Evolutionary conservation across 2,329 filamentous ascomycete species (phyloP), one percentile per base, ranked within the genome.

Genomic region (Macrophomina pseudophaseolina): DNA sequence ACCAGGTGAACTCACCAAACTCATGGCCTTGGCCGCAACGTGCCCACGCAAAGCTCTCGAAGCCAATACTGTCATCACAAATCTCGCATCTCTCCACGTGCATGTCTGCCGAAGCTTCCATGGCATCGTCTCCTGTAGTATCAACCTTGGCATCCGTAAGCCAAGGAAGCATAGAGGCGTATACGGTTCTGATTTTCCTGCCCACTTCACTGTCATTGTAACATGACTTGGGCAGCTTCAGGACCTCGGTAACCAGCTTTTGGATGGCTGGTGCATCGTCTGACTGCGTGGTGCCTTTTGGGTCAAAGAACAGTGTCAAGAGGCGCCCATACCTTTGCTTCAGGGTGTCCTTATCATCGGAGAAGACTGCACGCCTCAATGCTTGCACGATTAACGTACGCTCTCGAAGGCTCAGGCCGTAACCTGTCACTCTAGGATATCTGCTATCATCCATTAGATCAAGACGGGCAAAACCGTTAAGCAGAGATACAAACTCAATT

Each of bases 21-120:
- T 83, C 68, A 75, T 88, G 86, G 0, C 84, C 85, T 54, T 80
- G 79, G 1, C 70, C 71, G 71, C 86, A 88, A 49, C 80, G 77
- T 0, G 84, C 83, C 71, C 80, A 80, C 1, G 71, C 72, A 11
- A 82, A 71, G 56, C 82, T 83, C 56, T 80, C 78, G 73, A 87
- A 84, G 0, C 76, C 74, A 48, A 88, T 82, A 0, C 75, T 73
- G 3, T 78, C 73, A 16, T 79, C 74, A 69, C 86, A 88, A 63
- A 87, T 82, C 16, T 83, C 80, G 70, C 86, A 88, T n/a, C 69
- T 72, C 68, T 88, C 86, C 32, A 75, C 78, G 8, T 67, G 60
- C 32, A 59, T 56, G 46, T 54, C 48, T 58, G 42, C 60, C 59
- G 60, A 44, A 53, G 56, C 23, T 66, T 67, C 56, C 53, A 32